Base-by-base conservation (phyloP, 805 yeast species). In the Zygosaccharomyces lentus region DNA sequence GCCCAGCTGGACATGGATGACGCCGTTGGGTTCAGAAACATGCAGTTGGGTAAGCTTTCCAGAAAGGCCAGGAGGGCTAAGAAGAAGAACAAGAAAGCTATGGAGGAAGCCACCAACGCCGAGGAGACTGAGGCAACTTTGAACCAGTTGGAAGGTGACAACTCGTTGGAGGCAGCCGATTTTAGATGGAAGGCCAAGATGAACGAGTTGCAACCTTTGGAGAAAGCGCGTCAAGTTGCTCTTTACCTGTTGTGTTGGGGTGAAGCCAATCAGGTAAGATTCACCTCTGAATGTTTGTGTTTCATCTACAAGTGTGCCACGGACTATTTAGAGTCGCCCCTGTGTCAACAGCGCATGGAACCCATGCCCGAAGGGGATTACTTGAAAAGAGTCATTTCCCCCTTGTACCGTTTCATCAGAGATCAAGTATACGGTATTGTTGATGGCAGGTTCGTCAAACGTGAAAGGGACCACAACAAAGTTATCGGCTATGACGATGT, bases 401-500 rank as follows among this genome's bases (percentile, higher is more conserved):
- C 99, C 17, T 58, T 93, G 41, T 93, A 86, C 67, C 76, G 81
- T 57, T 86, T 77, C 74, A 69, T 86, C 51, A 82, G 90, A 75
- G 73, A 85, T 48, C 91, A 86, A 68, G 90, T 84, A 46, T 86
- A 84, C 58, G 93, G 85, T 69, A 78, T 84, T 56, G 77, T 78
- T 52, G 88, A 85, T 57, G 93, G 93, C 49, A 81, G 88, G 69
- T 85, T 77, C 57, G 83, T 85, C 50, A 85, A 85, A 68, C 83
- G 95, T 72, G 93, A 86, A 73, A 81, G 73, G 64, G 95, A 86
- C 66, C 95, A 86, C 69, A 82, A 82, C 70, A 73, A 80, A 54
- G 73, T 86, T 53, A 77, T 86, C 60, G 95, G 99, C 68, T 93
- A 93, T 68, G 99, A 93, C 74, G 99, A 93, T 75, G 95, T 93